Evolutionary conservation across 495 filamentous ascomycete species (phyloP).

Genomic region (Pseudevernia furfuracea): DNA sequence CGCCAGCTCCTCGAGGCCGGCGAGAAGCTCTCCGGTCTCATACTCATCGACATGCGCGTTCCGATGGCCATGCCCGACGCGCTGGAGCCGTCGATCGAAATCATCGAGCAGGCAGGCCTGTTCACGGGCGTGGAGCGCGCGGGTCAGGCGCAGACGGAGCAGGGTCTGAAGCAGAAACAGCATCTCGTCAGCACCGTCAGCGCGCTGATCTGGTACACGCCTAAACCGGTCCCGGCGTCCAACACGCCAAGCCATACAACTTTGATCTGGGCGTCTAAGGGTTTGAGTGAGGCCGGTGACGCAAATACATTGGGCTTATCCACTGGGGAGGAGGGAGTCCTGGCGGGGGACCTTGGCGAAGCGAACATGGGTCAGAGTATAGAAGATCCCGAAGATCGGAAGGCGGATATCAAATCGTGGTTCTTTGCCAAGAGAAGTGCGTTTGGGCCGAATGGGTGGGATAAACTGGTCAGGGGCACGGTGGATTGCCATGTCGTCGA

Average conservation of each 20-base stretch:
- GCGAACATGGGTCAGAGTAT: conserved; percentile 1
- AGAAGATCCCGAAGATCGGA: background rate
- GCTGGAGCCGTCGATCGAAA: conserved; percentile 52
- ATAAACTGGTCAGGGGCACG: conserved; percentile 53
- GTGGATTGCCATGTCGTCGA: conserved; percentile 50
- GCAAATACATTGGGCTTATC: background rate
- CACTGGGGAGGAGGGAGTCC: background rate
- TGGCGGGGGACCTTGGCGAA: background rate
- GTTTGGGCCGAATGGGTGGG: conserved; percentile 74
- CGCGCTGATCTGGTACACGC: conserved; percentile 52
- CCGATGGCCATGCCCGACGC: conserved; percentile 37
- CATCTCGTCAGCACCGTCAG: conserved; percentile 56
- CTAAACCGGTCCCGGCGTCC: conserved; percentile 35
- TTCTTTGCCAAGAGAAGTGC: conserved; percentile 52
- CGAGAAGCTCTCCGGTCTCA: conserved; percentile 54
- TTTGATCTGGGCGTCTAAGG: conserved; percentile 19
- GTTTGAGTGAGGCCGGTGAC: conserved; percentile 7
- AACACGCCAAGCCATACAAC: conserved; percentile 1
- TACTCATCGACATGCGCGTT: conserved; percentile 51
- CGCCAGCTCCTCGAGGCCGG: conserved; percentile 58
- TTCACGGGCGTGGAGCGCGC: conserved; percentile 53
- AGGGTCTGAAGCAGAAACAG: conserved; percentile 45
- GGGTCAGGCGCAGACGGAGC: conserved; percentile 39
- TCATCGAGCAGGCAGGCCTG: conserved; percentile 50
- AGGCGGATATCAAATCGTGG: conserved; percentile 13